phyloP scores from a whole-genome alignment of 768 basidiomycete genomes.

The Suillus subaureus region DNA sequence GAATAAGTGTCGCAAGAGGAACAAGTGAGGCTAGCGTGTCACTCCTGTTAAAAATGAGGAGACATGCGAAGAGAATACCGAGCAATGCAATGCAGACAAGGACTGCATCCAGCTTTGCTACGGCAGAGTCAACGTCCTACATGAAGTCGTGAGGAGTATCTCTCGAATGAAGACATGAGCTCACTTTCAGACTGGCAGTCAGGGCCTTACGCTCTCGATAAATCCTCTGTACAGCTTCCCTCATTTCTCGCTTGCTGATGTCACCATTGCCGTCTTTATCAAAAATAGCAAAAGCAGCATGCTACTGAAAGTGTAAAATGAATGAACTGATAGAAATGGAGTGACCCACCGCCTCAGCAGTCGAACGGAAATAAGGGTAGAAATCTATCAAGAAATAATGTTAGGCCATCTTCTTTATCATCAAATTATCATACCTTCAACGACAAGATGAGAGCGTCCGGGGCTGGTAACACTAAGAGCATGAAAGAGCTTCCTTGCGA shows the following conservation, averaged over 20 bases:
- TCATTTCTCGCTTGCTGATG: constrained; percentile 77
- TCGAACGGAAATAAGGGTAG: constrained; percentile 71
- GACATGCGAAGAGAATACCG: constrained; percentile 63
- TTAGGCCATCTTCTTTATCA: constrained; percentile 1
- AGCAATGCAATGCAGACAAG: constrained; percentile 60
- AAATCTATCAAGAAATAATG: constrained; percentile 54
- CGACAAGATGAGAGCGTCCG: constrained; percentile 59
- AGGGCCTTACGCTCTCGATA: constrained; percentile 78
- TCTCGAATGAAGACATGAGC: constrained; percentile 13
- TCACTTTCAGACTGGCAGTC: constrained; percentile 68
- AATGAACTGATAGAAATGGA: constrained; percentile 3
- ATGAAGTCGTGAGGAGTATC: constrained; percentile 11
- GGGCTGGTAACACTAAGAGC: constrained; percentile 61
- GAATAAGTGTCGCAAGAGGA: constrained; percentile 76
- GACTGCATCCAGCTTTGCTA: constrained; percentile 79
- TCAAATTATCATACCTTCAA: constrained; percentile 50
- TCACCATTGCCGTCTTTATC: constrained; percentile 87
- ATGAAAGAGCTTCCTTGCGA: constrained; percentile 71
- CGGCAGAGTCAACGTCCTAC: constrained; percentile 71
- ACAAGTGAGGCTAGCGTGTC: constrained; percentile 74
- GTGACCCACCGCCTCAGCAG: constrained; percentile 62
- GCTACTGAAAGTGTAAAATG: constrained; percentile 38
- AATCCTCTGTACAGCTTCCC: constrained; percentile 79
- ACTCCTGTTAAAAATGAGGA: constrained; percentile 73
- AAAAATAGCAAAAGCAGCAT: constrained; percentile 69